Evolutionary conservation across 805 yeast genomes (phyloP).

Genomic region (Kazachstania kunashirensis): DNA sequence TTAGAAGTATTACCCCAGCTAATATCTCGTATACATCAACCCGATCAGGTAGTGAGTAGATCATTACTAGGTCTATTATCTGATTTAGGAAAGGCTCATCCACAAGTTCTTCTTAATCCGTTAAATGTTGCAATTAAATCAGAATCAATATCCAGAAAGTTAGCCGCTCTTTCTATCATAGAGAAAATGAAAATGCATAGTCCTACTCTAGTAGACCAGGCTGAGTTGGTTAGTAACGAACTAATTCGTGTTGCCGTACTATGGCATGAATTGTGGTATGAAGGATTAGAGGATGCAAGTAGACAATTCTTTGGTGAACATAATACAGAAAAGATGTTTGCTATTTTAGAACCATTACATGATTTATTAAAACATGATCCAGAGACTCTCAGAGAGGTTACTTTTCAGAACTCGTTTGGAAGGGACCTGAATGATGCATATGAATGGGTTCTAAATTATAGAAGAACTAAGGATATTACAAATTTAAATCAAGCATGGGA

Average conservation of each 20-base stretch:
- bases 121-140: conserved; percentile 89
- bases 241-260: conserved; percentile 85
- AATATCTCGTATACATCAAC: conserved; percentile 90
- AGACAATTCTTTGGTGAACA: conserved; percentile 85
- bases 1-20: conserved; percentile 86
- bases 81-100: conserved; percentile 85
- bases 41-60: conserved; percentile 70
- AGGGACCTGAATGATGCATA: conserved; percentile 82
- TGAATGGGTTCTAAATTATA: conserved; percentile 81
- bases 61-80: conserved; percentile 68
- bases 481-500: conserved; percentile 95
- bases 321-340: conserved; percentile 88
- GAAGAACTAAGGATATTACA: conserved; percentile 73
- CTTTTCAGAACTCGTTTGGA: conserved; percentile 85
- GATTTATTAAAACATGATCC: conserved; percentile 74
- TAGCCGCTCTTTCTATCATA: conserved; percentile 79
- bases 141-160: conserved; percentile 74
- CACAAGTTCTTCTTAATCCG: conserved; percentile 91
- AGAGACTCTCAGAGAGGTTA: conserved; percentile 77
- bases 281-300: conserved; percentile 90
- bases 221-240: conserved; percentile 81
- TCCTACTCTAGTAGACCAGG: conserved; percentile 70
- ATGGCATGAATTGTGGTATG: conserved; percentile 97
- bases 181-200: conserved; percentile 86
- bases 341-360: conserved; percentile 80